These are phyloP conservation scores for Colletotrichum sp. DNA, from an alignment of 2,329 filamentous ascomycete species.

Conservation along the genomic window DNA sequence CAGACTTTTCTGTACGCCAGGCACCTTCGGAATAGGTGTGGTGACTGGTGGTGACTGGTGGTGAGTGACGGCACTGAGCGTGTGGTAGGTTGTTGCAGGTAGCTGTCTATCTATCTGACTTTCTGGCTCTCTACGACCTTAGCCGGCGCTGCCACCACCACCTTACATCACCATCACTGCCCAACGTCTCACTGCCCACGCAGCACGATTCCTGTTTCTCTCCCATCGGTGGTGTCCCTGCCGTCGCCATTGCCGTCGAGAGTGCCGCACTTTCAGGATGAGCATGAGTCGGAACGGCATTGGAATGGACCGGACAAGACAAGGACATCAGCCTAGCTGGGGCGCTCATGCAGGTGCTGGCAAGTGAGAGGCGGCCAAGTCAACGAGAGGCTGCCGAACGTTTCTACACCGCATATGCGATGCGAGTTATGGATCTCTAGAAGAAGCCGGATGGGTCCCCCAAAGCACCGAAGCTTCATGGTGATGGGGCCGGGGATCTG, in stretches of 20 bases:
- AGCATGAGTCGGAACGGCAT: not conserved
- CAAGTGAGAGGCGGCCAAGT: conserved; percentile 23
- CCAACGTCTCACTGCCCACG: not conserved
- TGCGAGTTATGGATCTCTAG: not conserved
- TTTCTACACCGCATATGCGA: conserved; percentile 16
- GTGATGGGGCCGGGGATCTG: not conserved
- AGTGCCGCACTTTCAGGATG: not conserved
- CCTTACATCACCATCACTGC: not conserved
- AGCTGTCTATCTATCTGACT: not conserved
- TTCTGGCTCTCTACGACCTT: not conserved
- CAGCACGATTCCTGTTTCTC: not conserved
- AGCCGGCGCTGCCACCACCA: not conserved
- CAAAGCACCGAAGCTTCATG: not conserved
- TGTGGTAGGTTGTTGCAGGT: not conserved
- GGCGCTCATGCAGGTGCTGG: conserved; percentile 15
- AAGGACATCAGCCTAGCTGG: not conserved
- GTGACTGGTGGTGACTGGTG: not conserved
- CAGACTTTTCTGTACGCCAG: not conserved
- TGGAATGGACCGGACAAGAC: not conserved
- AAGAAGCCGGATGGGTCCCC: not conserved
- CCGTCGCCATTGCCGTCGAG: not conserved
- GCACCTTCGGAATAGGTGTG: not conserved
- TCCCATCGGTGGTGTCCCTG: not conserved
- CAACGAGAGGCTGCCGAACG: not conserved
- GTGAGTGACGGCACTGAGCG: not conserved